Evolutionary conservation across 164 flowering plant genomes (phyloP), one percentile per base, ranked within the genome.

Genomic region (Magnolia kwangsiensis): DNA sequence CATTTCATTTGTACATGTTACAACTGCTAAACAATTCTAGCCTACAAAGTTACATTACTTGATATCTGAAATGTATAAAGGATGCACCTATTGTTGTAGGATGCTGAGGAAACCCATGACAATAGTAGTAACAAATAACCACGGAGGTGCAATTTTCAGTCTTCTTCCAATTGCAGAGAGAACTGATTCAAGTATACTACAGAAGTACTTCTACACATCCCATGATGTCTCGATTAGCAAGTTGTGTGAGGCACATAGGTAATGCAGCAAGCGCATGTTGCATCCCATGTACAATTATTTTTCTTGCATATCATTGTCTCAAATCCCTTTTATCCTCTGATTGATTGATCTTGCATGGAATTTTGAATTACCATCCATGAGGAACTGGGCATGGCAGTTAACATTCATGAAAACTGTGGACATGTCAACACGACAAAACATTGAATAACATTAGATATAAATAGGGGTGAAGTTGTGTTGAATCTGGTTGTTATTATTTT

Each of bases 141-240:
- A 83, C 75, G 98, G 99, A 74, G 99, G 99, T 58, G 99, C 93
- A 82, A 96, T 94, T 80, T 96, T 96, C 84, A 92, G 98, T 78
- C 88, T 92, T 74, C 98, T 96, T 80, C 99, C 99, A 29, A 80
- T 91, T 78, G 97, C 97, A 55, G 79, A 86, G 64, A 85, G 69
- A 74, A 85, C 86, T n/a, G 86, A 88, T 5, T 78, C 79, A 63
- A 82, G 83, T 67, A 77, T 92, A 72, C 13, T 96, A 75, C 74
- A 88, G 59, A 86, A 88, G 83, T 94, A 82, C 81, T 94, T 96
- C 85, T 92, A 94, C 88, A 90, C 95, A 59, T 85, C 95, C 72
- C 99, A 96, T 83, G 70, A 80, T 81, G 81, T 90, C 51, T 90
- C 93, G 67, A 78, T 96, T 70, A 70, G 85, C 45, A 81, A 88